phyloP scores from a whole-genome alignment of 1,284 basidiomycete genomes.

The Cronartium quercuum region DNA sequence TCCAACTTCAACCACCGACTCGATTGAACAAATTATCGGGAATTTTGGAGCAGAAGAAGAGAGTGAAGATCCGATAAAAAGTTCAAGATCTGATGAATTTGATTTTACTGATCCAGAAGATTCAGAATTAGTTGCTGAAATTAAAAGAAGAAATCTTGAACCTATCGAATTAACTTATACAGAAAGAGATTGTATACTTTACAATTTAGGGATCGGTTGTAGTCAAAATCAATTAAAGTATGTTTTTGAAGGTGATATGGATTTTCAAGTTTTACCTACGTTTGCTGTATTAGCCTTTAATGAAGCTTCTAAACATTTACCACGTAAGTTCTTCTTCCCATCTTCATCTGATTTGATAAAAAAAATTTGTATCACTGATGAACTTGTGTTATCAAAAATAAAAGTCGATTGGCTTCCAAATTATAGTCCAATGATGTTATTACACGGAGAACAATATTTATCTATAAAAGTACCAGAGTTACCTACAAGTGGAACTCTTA shows the following conservation, averaged over 20 bases:
- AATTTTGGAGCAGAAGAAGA: slow-evolving; percentile 65
- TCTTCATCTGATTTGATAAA: background rate
- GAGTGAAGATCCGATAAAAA: slow-evolving; percentile 43
- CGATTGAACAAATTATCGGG: slow-evolving; percentile 58
- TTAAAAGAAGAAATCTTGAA: slow-evolving; percentile 62
- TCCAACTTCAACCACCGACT: slow-evolving; percentile 63
- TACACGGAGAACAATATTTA: slow-evolving; percentile 96
- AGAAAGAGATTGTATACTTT: slow-evolving; percentile 87
- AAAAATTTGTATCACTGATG: background rate
- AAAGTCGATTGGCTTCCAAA: slow-evolving; percentile 83
- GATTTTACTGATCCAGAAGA: slow-evolving; percentile 73
- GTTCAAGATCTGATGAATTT: slow-evolving; percentile 41
- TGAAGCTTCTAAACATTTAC: slow-evolving; percentile 56
- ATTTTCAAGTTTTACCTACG: slow-evolving; percentile 80
- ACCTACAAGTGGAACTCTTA: slow-evolving; percentile 75
- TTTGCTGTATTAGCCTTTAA: slow-evolving; percentile 98
- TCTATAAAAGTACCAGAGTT: slow-evolving; percentile 72
- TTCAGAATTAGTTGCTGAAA: slow-evolving; percentile 70
- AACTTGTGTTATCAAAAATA: slow-evolving; percentile 46
- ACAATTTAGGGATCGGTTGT: slow-evolving; percentile 94
- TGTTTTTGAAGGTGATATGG: slow-evolving; percentile 81
- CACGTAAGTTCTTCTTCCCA: slow-evolving; percentile 39
- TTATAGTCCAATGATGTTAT: slow-evolving; percentile 90
- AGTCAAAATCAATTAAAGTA: slow-evolving; percentile 85
- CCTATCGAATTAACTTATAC: slow-evolving; percentile 66